Base-by-base conservation (phyloP, 1,284 basidiomycete genomes). In the Meira miltonrushii region DNA sequence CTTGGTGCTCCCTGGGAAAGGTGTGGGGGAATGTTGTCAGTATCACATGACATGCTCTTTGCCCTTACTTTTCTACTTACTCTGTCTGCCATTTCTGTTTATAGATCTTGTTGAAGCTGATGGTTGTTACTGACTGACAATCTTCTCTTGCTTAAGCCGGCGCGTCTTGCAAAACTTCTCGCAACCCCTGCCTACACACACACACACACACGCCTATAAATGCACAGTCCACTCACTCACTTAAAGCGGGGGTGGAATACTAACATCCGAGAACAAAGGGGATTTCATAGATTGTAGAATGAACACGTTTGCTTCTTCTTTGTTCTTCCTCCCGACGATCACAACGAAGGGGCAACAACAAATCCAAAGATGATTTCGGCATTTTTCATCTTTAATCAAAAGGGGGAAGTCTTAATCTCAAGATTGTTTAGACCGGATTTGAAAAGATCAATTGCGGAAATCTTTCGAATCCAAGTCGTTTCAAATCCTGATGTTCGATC, bases 331-430 rank as follows among this genome's bases (percentile, higher is more conserved):
- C 8, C 28, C 28, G 28, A 33, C 28, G 28, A 33, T 33, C 28
- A n/a, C n/a, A n/a, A n/a, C n/a, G n/a, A n/a, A n/a, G n/a, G n/a
- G n/a, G n/a, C n/a, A n/a, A n/a, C n/a, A n/a, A n/a, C n/a, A n/a
- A n/a, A n/a, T n/a, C n/a, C n/a, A 33, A 33, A 33, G 28, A 33
- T 44, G 43, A 44, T 44, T 44, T 44, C 43, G 25, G 92, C 90
- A 55, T 93, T 96, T 85, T 96, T 96, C 81, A 90, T 95, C 65
- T 95, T 95, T 84, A 96, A 94, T 77, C 90, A 92, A 80, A 95
- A 95, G 80, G 93, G 92, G 77, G 93, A 96, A 85, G 69, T 75
- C 40, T 71, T 77, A 56, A 74, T 77, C 55, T 76, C 75, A 3
- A 65, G 75, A 43, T 65, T 77, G 23, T 75, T 74, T 46, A 65